A percentile compares a stretch with the other conserved stretches of the same genome.
Evolutionary conservation across 371 early-diverging fungal genomes (phyloP).

Genomic region (Zychaea mexicana): DNA sequence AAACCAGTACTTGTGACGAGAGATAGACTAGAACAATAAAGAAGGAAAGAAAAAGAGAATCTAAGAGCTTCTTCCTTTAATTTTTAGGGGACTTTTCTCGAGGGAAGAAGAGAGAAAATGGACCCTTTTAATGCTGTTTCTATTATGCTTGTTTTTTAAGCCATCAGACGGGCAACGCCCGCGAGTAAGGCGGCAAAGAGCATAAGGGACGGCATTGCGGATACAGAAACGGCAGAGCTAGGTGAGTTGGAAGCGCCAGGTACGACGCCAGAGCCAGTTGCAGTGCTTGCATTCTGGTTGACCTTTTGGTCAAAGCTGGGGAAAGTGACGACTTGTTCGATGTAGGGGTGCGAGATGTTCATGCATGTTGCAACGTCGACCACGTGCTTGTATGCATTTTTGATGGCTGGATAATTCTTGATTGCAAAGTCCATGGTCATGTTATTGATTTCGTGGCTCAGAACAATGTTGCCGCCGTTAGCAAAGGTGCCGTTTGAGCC

Average conservation of each 20-base stretch:
- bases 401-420: constrained; percentile 48
- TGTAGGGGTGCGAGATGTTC: constrained; percentile 55
- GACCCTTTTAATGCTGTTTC: too few species aligned
- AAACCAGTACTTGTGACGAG: too few species aligned
- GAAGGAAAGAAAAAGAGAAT: too few species aligned
- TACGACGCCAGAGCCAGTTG: constrained; percentile 35
- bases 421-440: constrained; percentile 54
- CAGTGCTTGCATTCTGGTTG: constrained; percentile 23
- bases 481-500: constrained; percentile 46
- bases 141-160: too few species aligned
- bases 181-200: constrained; percentile 29
- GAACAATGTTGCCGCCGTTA: constrained; percentile 44
- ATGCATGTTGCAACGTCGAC: constrained; percentile 55
- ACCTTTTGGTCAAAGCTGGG: constrained; percentile 34
- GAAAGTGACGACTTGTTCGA: constrained; percentile 44
- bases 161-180: background rate
- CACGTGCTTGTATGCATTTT: constrained; percentile 48
- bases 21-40: too few species aligned
- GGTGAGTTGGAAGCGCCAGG: constrained; percentile 34
- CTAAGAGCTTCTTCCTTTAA: too few species aligned
- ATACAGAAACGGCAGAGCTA: constrained; percentile 10
- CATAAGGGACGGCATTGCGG: constrained; percentile 68
- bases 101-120: too few species aligned
- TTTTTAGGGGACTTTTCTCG: too few species aligned
- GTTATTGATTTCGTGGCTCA: constrained; percentile 57